These are phyloP conservation scores for Phaeosphaeria sp. DNA, from an alignment of 2,329 filamentous ascomycete species.

Conservation along the genomic window DNA sequence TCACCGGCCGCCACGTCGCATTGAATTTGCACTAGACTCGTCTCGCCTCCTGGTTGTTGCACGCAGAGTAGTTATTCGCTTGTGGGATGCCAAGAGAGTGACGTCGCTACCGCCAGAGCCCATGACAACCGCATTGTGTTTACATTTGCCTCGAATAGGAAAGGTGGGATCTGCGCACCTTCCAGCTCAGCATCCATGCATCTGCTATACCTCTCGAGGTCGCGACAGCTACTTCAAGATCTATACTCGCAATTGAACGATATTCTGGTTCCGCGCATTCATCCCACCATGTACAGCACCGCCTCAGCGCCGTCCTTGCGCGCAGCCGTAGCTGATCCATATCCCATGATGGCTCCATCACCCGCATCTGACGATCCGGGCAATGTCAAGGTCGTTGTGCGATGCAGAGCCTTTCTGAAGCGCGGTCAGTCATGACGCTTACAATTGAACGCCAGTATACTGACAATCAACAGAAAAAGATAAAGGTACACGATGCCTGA, in stretches of 20 bases:
- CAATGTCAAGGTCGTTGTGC: conserved; percentile 60
- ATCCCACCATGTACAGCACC: conserved; percentile 38
- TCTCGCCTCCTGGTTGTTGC: conserved; percentile 16
- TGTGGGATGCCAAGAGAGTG: conserved; percentile 32
- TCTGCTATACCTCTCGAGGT: conserved; percentile 37
- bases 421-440: conserved; percentile 46
- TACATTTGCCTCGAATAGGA: conserved; percentile 35
- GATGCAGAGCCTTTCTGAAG: conserved; percentile 56
- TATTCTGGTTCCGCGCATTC: conserved; percentile 39
- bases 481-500: conserved; percentile 80
- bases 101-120: conserved; percentile 29
- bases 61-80: conserved; percentile 22
- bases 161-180: conserved; percentile 17
- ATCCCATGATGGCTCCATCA: conserved; percentile 37
- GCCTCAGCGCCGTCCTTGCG: conserved; percentile 56
- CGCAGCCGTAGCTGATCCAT: conserved; percentile 48
- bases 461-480: conserved; percentile 71
- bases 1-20: conserved; percentile 21
- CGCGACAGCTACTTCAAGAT: conserved; percentile 30
- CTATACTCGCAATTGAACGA: conserved; percentile 32
- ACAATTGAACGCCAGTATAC: conserved; percentile 5
- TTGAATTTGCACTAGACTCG: conserved; percentile 3
- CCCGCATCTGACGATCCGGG: conserved; percentile 51
- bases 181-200: conserved; percentile 31
- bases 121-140: conserved; percentile 38